phyloP scores from a whole-genome alignment of 129 eudicot genomes.

The Oenanthe sinensis region DNA sequence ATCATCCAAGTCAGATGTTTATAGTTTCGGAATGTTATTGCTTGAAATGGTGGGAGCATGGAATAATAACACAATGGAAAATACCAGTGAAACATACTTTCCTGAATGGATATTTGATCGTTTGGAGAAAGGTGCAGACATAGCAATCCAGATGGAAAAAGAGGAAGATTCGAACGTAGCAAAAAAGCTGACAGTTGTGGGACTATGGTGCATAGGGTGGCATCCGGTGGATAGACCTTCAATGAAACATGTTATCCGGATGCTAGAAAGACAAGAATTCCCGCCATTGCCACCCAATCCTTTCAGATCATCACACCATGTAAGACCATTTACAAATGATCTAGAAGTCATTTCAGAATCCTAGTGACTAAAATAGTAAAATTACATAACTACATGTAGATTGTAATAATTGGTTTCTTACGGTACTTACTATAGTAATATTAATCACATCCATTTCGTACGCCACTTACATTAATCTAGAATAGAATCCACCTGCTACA shows the following conservation, averaged over 20 bases:
- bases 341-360: not conserved
- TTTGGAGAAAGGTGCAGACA: not conserved
- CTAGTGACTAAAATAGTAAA: not conserved
- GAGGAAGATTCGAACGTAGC: conserved; percentile 10
- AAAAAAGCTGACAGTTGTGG: conserved; percentile 8
- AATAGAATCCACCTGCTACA: no score
- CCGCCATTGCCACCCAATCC: conserved; percentile 9
- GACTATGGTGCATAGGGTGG: conserved; percentile 16
- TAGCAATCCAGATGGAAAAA: not conserved
- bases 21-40: not conserved
- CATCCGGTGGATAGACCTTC: conserved; percentile 12
- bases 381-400: not conserved
- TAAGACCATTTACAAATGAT: not conserved
- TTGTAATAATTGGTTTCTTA: not conserved
- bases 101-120: conserved; percentile 10
- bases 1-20: no score
- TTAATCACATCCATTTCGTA: no score
- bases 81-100: not conserved
- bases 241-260: not conserved
- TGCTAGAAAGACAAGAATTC: conserved; percentile 3
- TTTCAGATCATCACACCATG: not conserved
- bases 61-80: not conserved
- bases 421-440: no score
- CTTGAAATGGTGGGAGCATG: not conserved
- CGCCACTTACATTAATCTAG: no score